Evolutionary conservation across 805 yeast species (phyloP).

Genomic region (Metschnikowia henanensis): DNA sequence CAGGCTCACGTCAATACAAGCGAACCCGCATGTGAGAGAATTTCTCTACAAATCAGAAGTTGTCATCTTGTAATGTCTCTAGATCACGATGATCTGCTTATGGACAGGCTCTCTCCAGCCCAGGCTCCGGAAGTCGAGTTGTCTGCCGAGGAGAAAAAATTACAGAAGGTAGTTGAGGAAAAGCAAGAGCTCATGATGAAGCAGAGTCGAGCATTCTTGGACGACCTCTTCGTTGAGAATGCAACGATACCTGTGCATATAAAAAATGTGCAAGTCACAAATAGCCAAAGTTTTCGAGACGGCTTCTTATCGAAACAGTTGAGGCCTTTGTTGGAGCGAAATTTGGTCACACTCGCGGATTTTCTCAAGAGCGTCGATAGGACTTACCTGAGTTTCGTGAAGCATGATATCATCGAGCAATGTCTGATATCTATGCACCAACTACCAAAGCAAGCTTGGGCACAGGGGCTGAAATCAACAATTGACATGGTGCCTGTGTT

Average conservation of each 20-base stretch:
- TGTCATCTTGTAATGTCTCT: conserved; percentile 27
- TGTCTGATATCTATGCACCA: conserved; percentile 33
- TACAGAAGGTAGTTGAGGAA: conserved; percentile 25
- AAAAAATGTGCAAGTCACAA: conserved; percentile 47
- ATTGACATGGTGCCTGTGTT: conserved; percentile 36
- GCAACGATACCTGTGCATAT: conserved; percentile 43
- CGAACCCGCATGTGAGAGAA: not conserved
- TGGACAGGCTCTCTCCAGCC: conserved; percentile 27
- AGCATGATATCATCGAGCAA: conserved; percentile 44
- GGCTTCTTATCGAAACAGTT: conserved; percentile 48
- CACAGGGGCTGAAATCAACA: conserved; percentile 7
- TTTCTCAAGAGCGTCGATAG: conserved; percentile 43
- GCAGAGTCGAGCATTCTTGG: conserved; percentile 35
- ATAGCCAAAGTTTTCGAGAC: conserved; percentile 47
- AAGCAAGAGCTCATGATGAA: conserved; percentile 33
- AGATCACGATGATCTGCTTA: conserved; percentile 32
- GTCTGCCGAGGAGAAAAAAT: conserved; percentile 25
- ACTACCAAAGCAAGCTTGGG: conserved; percentile 13
- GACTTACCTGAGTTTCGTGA: conserved; percentile 43
- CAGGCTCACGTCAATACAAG: not conserved
- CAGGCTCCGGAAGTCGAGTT: conserved; percentile 12
- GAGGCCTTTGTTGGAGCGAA: conserved; percentile 41
- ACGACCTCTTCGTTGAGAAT: conserved; percentile 33
- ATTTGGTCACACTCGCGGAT: conserved; percentile 40
- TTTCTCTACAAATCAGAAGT: too few relatives aligned